These are phyloP conservation scores for Zychaea mexicana DNA, from an alignment of 371 early-diverging fungal genomes.

Conservation along the genomic window DNA sequence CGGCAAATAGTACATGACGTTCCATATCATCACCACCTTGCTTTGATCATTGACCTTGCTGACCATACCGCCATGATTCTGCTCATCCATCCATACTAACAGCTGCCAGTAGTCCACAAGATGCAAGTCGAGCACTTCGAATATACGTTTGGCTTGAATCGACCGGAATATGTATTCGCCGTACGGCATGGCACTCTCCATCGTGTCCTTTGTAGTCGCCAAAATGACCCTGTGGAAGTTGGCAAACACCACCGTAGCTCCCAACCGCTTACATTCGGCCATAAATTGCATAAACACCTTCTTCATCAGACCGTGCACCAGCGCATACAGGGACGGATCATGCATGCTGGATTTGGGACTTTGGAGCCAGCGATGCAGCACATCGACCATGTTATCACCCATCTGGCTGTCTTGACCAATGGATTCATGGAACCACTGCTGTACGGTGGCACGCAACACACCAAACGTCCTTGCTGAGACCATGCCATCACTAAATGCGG, in stretches of 20 bases:
- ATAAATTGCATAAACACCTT: conserved; percentile 84
- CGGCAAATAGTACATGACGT: conserved; percentile 86
- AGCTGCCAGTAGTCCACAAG: conserved; percentile 75
- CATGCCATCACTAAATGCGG: conserved; percentile 59
- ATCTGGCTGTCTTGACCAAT: conserved; percentile 45
- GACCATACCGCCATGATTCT: conserved; percentile 85
- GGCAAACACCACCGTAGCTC: conserved; percentile 79
- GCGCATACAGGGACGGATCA: conserved; percentile 81
- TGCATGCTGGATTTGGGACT: conserved; percentile 74
- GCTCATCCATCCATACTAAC: conserved; percentile 92
- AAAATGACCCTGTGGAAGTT: conserved; percentile 81
- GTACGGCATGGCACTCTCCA: conserved; percentile 75
- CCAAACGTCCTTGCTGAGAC: conserved; percentile 72
- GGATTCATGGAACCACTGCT: conserved; percentile 67
- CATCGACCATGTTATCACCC: conserved; percentile 77
- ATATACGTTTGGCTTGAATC: conserved; percentile 71
- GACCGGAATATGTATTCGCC: conserved; percentile 72
- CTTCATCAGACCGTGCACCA: conserved; percentile 87
- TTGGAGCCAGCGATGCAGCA: conserved; percentile 89
- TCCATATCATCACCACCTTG: conserved; percentile 81
- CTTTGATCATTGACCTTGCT: background rate
- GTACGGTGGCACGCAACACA: conserved; percentile 77
- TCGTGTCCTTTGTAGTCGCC: conserved; percentile 75
- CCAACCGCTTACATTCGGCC: conserved; percentile 78
- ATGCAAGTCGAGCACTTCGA: conserved; percentile 70